phyloP scores from a whole-genome alignment of 1,139 yeast species.

The Saccharomycopsis hybrid region DNA sequence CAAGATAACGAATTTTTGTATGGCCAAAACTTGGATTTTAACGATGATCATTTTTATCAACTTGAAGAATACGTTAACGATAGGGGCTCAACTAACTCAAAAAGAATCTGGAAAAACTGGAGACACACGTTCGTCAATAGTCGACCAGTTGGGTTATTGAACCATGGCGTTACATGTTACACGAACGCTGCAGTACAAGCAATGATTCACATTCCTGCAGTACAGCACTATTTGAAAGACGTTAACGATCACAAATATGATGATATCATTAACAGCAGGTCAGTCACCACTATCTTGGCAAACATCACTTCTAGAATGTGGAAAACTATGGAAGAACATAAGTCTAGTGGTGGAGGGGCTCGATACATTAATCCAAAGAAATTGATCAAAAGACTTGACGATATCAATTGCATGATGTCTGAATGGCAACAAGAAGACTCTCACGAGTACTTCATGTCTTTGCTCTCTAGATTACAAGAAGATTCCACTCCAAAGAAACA shows the following conservation, averaged over 20 bases:
- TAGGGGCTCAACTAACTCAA: conserved; percentile 52
- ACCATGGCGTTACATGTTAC: conserved; percentile 94
- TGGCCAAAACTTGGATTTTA: conserved; percentile 15
- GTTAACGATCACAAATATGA: conserved; percentile 41
- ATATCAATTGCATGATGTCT: conserved; percentile 92
- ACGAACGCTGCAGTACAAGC: conserved; percentile 95
- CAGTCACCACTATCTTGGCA: conserved; percentile 70
- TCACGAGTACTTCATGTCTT: conserved; percentile 92
- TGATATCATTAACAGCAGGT: conserved; percentile 41
- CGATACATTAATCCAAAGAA: conserved; percentile 64
- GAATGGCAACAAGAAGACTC: conserved; percentile 98
- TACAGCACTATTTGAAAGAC: conserved; percentile 75
- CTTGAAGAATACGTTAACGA: conserved; percentile 47
- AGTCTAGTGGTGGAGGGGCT: conserved; percentile 28
- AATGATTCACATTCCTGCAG: conserved; percentile 82
- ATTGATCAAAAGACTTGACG: conserved; percentile 65
- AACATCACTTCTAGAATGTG: conserved; percentile 66
- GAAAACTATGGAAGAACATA: conserved; percentile 33
- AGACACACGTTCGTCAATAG: conserved; percentile 35
- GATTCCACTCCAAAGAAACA: conserved; percentile 86
- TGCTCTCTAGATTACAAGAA: conserved; percentile 82
- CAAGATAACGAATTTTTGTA: conserved; percentile 15
- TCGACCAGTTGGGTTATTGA: conserved; percentile 72
- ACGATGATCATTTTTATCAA: conserved; percentile 29
- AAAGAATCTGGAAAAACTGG: conserved; percentile 58